phyloP scores from a whole-genome alignment of 2,329 filamentous ascomycete genomes.

The Pseudopithomyces chartarum region DNA sequence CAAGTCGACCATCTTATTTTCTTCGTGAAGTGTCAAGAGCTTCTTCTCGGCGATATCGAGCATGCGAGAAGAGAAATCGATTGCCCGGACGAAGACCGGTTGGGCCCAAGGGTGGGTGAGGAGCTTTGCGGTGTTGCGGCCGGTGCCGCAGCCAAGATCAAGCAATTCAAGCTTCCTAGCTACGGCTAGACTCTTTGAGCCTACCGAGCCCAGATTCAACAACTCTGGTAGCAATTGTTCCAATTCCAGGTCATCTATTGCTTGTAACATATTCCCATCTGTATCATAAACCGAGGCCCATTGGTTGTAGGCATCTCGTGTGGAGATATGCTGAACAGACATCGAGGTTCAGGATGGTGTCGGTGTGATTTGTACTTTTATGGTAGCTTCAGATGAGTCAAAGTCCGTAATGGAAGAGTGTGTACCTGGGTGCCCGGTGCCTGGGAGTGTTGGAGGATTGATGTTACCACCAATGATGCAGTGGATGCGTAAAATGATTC shows the following conservation, averaged over 20 bases:
- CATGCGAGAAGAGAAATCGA: conserved; percentile 65
- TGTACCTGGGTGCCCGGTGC: conserved; percentile 25
- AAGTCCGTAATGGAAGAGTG: conserved; percentile 47
- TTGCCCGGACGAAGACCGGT: conserved; percentile 51
- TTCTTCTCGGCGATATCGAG: conserved; percentile 56
- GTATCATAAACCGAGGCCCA: conserved; percentile 65
- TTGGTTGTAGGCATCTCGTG: conserved; percentile 53
- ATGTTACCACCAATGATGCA: conserved; percentile 43
- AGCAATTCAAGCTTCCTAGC: conserved; percentile 50
- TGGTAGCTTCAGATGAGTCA: conserved; percentile 30
- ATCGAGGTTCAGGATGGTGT: conserved; percentile 20
- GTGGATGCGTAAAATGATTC: conserved; percentile 20
- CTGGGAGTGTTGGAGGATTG: conserved; percentile 48
- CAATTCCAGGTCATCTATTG: conserved; percentile 65
- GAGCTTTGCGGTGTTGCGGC: conserved; percentile 64
- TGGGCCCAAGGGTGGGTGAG: conserved; percentile 36
- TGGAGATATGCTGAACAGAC: conserved; percentile 44
- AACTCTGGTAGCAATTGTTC: conserved; percentile 56
- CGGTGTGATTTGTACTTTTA: conserved; percentile 16
- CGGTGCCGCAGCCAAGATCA: conserved; percentile 71
- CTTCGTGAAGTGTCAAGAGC: conserved; percentile 20
- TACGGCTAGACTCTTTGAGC: conserved; percentile 13
- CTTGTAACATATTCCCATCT: conserved; percentile 70
- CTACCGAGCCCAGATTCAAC: conserved; percentile 31
- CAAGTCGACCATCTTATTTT: conserved; percentile 14